These are phyloP conservation scores for Saturnispora besseyi DNA, from an alignment of 805 yeast species.

Conservation along the genomic window DNA sequence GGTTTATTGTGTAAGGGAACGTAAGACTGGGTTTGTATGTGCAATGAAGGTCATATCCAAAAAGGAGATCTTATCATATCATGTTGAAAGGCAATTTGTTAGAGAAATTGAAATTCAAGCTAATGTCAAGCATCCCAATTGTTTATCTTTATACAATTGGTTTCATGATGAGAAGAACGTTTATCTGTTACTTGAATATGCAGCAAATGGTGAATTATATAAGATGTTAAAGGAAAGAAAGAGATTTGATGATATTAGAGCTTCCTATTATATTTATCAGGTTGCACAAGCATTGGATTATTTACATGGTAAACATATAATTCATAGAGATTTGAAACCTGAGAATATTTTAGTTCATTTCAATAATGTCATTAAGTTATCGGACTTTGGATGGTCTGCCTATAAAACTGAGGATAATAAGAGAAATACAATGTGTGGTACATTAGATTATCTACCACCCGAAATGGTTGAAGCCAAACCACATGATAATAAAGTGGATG, in stretches of 20 bases:
- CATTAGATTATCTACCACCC: constrained; percentile 90
- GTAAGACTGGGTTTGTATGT: constrained; percentile 64
- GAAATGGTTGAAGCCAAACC: constrained; percentile 83
- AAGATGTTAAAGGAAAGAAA: constrained; percentile 56
- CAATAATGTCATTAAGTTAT: constrained; percentile 66
- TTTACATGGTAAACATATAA: constrained; percentile 69
- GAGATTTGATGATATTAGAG: constrained; percentile 60
- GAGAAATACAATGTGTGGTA: constrained; percentile 86
- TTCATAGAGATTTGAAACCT: constrained; percentile 91
- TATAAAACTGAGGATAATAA: constrained; percentile 39
- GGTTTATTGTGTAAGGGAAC: constrained; percentile 83
- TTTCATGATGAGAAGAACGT: constrained; percentile 77
- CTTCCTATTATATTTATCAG: constrained; percentile 74
- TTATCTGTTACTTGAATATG: constrained; percentile 76
- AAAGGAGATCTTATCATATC: constrained; percentile 61
- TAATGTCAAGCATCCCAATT: constrained; percentile 65
- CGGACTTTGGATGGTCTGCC: constrained; percentile 97
- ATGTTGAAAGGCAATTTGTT: constrained; percentile 76
- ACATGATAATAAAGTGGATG: constrained; percentile 72
- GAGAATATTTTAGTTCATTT: constrained; percentile 78
- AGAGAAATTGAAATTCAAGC: constrained; percentile 91
- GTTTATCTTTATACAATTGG: constrained; percentile 75
- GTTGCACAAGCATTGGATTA: constrained; percentile 73
- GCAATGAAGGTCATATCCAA: constrained; percentile 91
- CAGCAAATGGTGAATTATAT: constrained; percentile 81